Evolutionary conservation across 2,329 filamentous ascomycete genomes (phyloP).

Genomic region (Claviceps pazoutovae): DNA sequence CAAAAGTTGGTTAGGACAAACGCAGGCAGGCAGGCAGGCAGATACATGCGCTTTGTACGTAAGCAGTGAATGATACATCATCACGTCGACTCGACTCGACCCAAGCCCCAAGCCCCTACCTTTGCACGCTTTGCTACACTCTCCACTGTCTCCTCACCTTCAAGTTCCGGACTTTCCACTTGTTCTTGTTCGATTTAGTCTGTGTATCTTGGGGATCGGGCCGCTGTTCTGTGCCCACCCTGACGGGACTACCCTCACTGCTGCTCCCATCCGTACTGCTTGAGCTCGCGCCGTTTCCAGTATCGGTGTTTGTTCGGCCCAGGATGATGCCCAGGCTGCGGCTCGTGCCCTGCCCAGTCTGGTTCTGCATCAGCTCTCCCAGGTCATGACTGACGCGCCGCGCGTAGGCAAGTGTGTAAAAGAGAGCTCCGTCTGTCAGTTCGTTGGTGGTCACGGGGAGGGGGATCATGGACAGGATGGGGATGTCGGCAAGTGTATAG

Average conservation of each 20-base stretch:
- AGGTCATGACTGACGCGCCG: slow-evolving; percentile 17
- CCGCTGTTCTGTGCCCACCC: slow-evolving; percentile 2
- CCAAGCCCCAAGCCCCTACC: too few relatives aligned
- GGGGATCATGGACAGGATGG: slow-evolving; percentile 18
- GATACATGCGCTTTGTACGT: too few relatives aligned
- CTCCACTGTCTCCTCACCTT: slow-evolving; percentile 4
- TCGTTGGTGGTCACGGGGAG: slow-evolving; percentile 18
- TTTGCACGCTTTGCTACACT: neutral
- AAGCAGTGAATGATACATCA: too few relatives aligned
- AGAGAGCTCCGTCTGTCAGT: slow-evolving; percentile 18
- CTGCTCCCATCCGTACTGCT: slow-evolving; percentile 6
- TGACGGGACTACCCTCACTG: slow-evolving; percentile 3
- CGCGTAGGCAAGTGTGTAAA: slow-evolving; percentile 18
- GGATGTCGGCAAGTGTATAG: slow-evolving; percentile 18
- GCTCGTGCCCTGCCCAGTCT: slow-evolving; percentile 11
- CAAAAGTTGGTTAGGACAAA: too few relatives aligned
- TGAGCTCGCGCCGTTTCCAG: slow-evolving; percentile 3
- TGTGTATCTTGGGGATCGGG: neutral
- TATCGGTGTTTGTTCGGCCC: slow-evolving; percentile 4
- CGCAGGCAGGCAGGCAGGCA: too few relatives aligned
- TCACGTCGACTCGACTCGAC: too few relatives aligned
- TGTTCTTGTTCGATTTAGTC: slow-evolving; percentile 1
- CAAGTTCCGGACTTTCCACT: slow-evolving; percentile 5
- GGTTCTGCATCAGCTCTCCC: slow-evolving; percentile 12
- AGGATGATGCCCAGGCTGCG: slow-evolving; percentile 9